Conservation (phyloP, 2,329 filamentous ascomycete species). For the Samsoniella hepiali region DNA sequence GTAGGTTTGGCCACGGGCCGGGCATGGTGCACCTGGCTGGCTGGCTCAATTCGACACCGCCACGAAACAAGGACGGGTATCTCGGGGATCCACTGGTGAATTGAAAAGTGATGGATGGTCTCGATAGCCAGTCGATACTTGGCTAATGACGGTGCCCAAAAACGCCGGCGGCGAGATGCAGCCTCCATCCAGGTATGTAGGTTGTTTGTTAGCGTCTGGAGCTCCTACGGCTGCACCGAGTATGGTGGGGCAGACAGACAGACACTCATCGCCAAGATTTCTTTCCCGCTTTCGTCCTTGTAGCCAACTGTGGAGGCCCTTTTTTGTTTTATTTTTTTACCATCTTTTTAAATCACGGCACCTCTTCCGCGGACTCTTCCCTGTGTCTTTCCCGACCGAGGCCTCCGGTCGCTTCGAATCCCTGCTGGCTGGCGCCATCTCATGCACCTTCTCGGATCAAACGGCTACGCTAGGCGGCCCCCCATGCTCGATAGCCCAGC, state of each 20-base stretch:
- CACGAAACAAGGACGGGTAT: background rate
- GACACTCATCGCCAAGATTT: conserved; percentile 6
- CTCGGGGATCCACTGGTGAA: background rate
- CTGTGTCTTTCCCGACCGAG: background rate
- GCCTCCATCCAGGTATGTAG: background rate
- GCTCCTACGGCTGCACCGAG: background rate
- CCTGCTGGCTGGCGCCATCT: background rate
- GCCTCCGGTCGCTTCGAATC: background rate
- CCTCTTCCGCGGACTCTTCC: background rate
- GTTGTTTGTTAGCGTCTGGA: background rate
- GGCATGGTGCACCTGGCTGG: background rate
- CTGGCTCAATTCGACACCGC: conserved; percentile 5
- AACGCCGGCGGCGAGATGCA: background rate
- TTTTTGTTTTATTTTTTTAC: background rate
- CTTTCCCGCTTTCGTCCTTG: background rate
- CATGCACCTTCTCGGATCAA: conserved; percentile 9
- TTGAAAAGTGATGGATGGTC: background rate
- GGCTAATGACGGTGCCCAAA: background rate
- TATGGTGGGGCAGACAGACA: background rate
- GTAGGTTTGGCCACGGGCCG: background rate
- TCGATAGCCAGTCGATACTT: background rate
- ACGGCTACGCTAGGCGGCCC: conserved; percentile 11
- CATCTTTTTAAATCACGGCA: background rate
- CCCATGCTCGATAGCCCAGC: background rate
- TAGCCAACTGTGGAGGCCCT: background rate